A percentile compares a stretch with the other conserved stretches of the same genome.
These are phyloP conservation scores for Suhomyces vadensis DNA, from an alignment of 805 yeast species.

Conservation along the genomic window DNA sequence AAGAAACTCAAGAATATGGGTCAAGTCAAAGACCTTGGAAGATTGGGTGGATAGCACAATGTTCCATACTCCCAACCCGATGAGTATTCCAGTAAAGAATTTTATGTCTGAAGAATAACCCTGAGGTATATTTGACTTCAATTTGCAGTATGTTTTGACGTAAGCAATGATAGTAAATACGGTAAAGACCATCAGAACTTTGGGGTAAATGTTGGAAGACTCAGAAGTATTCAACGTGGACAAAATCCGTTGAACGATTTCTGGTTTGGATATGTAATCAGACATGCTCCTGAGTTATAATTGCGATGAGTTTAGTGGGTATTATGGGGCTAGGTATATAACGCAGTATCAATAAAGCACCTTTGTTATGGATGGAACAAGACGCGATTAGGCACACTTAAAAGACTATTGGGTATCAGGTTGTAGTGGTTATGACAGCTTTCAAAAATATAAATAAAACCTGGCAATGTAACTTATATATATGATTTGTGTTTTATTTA, in stretches of 20 bases:
- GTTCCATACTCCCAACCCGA: conserved; percentile 8
- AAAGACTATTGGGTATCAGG: too few relatives aligned
- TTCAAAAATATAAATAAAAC: too few relatives aligned
- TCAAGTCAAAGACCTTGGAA: conserved; percentile 6
- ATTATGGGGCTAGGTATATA: too few relatives aligned
- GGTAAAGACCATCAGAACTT: conserved; percentile 1
- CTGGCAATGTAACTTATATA: not conserved
- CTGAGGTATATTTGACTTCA: conserved; percentile 8
- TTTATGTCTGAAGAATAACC: conserved; percentile 11
- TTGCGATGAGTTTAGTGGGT: not conserved
- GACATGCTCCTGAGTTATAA: not conserved
- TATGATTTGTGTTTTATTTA: not conserved
- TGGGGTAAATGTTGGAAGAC: not conserved
- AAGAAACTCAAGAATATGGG: not conserved
- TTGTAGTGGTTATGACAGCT: too few relatives aligned
- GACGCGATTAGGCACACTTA: too few relatives aligned
- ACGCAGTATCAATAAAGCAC: too few relatives aligned
- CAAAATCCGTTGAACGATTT: not conserved
- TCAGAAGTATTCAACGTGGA: not conserved
- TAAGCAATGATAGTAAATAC: not conserved
- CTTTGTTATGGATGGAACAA: too few relatives aligned
- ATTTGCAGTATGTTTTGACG: conserved; percentile 7
- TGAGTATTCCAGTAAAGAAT: not conserved
- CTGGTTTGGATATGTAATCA: not conserved
- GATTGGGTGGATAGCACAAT: conserved; percentile 1